Evolutionary conservation across 2,329 filamentous ascomycete genomes (phyloP).

Genomic region (Aspergillus quadrilineatus): DNA sequence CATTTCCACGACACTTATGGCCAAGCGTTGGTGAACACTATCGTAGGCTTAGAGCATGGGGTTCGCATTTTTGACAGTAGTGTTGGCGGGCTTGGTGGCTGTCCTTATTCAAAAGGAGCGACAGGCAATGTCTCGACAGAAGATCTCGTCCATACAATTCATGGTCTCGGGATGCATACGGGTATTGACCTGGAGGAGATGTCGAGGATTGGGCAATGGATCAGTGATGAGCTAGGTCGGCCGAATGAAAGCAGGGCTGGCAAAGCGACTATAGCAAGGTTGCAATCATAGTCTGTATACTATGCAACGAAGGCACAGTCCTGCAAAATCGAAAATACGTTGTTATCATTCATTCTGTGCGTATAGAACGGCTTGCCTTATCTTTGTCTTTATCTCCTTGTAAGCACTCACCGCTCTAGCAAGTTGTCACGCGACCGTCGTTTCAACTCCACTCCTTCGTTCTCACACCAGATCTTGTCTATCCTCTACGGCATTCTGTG

Average conservation of each 20-base stretch:
- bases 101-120: constrained; percentile 64
- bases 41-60: constrained; percentile 63
- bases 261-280: constrained; percentile 49
- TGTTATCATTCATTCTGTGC: too few relatives aligned
- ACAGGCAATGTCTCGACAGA: constrained; percentile 67
- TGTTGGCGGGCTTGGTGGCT: constrained; percentile 64
- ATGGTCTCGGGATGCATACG: constrained; percentile 61
- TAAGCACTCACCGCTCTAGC: constrained; percentile 4
- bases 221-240: constrained; percentile 54
- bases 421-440: constrained; percentile 1
- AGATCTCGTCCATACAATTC: constrained; percentile 60
- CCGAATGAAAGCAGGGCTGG: constrained; percentile 55
- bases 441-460: not conserved
- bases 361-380: not conserved
- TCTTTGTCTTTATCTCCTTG: not conserved
- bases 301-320: not conserved
- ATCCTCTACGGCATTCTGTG: not conserved
- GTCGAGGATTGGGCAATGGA: constrained; percentile 57
- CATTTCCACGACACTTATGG: constrained; percentile 69
- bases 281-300: constrained; percentile 20
- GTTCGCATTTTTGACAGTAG: constrained; percentile 64
- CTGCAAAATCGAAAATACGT: too few relatives aligned
- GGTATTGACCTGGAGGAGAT: constrained; percentile 58
- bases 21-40: constrained; percentile 62
- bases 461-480: not conserved